Conservation (phyloP, 1,284 basidiomycete genomes). For the Rugosomyces carneus region DNA sequence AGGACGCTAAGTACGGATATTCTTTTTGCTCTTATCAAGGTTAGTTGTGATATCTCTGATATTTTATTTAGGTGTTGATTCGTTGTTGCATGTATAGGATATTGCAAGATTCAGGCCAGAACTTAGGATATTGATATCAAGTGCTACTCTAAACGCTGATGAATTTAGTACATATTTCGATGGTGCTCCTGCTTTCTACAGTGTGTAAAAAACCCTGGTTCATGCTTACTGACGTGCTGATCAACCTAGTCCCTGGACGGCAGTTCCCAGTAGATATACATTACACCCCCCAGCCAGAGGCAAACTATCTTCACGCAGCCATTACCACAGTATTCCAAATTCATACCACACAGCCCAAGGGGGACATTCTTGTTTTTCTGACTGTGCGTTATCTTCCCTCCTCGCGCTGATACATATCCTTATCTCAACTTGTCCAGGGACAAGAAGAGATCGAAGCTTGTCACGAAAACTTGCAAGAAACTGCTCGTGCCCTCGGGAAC, state of each 20-base stretch:
- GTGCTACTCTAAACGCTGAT: constrained; percentile 94
- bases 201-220: constrained; percentile 37
- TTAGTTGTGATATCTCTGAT: constrained; percentile 37
- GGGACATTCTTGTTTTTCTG: constrained; percentile 97
- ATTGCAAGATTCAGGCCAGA: constrained; percentile 96
- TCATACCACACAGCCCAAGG: constrained; percentile 95
- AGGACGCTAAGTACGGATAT: constrained; percentile 95
- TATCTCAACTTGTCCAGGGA: constrained; percentile 44
- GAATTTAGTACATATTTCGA: constrained; percentile 98
- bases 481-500: constrained; percentile 90
- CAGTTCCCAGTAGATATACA: constrained; percentile 98
- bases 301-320: constrained; percentile 97
- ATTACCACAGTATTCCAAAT: constrained; percentile 99
- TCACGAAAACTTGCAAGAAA: constrained; percentile 93
- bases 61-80: constrained; percentile 18
- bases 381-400: constrained; percentile 51
- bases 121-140: constrained; percentile 85
- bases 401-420: constrained; percentile 1
- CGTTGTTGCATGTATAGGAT: constrained; percentile 51
- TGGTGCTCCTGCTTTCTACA: constrained; percentile 88
- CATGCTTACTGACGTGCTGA: neutral
- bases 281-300: constrained; percentile 96
- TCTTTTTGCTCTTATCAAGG: constrained; percentile 94
- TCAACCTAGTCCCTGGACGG: constrained; percentile 82
- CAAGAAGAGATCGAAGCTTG: constrained; percentile 99